phyloP scores from a whole-genome alignment of 192 early-diverging fungal species.

The Coemansia sp. region DNA sequence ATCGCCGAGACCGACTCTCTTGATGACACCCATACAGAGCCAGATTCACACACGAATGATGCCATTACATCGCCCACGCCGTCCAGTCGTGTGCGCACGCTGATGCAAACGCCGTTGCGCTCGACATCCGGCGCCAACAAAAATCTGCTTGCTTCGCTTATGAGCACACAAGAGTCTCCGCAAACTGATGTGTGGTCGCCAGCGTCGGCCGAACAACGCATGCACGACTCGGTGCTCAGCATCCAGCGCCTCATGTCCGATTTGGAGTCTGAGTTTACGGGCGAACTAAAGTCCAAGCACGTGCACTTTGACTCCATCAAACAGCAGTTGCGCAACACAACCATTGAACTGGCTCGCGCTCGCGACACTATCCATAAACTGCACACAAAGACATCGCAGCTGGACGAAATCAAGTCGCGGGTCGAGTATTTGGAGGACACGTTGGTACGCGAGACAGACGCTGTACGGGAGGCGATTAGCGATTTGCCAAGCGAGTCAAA shows the following conservation, averaged over 20 bases:
- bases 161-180: conserved; percentile 5
- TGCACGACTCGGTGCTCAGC: conserved; percentile 49
- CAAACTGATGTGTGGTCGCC: conserved; percentile 28
- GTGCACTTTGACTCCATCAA: conserved; percentile 58
- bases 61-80: conserved; percentile 24
- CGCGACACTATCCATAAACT: conserved; percentile 56
- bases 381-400: conserved; percentile 54
- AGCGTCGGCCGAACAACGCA: conserved; percentile 38
- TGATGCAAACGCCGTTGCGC: conserved; percentile 32
- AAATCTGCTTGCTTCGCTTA: conserved; percentile 29
- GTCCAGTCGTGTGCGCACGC: conserved; percentile 12
- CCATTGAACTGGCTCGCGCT: conserved; percentile 58
- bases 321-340: conserved; percentile 56
- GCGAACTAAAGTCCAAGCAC: conserved; percentile 60
- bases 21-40: too few species aligned
- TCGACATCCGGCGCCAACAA: conserved; percentile 23
- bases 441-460: conserved; percentile 52
- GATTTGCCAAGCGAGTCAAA: conserved; percentile 28
- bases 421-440: conserved; percentile 63
- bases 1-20: conserved; percentile 11
- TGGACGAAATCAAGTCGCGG: conserved; percentile 60
- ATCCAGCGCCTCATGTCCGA: conserved; percentile 70
- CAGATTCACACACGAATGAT: not conserved
- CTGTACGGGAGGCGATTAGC: conserved; percentile 44
- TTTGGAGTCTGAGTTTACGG: conserved; percentile 67